Evolutionary conservation across 2,329 filamentous ascomycete genomes (phyloP).

Genomic region (Diaporthe sp.): DNA sequence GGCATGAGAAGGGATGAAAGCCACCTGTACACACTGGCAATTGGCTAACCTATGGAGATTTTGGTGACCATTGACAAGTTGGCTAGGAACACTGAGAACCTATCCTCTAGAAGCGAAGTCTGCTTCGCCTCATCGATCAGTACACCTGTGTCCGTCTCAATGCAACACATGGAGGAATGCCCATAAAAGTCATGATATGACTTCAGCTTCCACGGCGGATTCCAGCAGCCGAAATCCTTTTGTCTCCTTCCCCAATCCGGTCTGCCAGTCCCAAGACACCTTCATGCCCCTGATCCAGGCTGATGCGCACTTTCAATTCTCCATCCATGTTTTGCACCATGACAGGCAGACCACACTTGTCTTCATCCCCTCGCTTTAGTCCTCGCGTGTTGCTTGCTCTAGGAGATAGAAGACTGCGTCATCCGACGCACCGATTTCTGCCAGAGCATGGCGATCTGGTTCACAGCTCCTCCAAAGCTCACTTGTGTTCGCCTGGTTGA

Average conservation of each 20-base stretch:
- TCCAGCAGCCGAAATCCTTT: too few species aligned
- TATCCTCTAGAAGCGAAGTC: not conserved
- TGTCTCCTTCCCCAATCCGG: too few species aligned
- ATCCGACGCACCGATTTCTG: rapidly evolving
- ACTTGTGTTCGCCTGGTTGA: too few species aligned
- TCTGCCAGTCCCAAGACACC: not conserved
- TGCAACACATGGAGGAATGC: not conserved
- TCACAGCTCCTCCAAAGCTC: not conserved
- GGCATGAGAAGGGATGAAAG: not conserved
- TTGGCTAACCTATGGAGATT: not conserved
- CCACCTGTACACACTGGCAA: not conserved
- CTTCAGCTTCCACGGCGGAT: not conserved
- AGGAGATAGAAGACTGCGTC: not conserved
- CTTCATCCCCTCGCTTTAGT: not conserved
- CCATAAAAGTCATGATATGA: not conserved
- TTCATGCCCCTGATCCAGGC: too few species aligned
- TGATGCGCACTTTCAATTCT: too few species aligned
- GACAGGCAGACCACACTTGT: not conserved
- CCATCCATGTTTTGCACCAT: not conserved
- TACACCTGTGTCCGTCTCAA: not conserved
- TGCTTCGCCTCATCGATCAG: not conserved
- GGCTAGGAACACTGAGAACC: not conserved
- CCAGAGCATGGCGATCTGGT: not conserved
- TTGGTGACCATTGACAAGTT: not conserved
- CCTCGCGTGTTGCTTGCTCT: not conserved